A percentile compares a stretch with the other conserved stretches of the same genome.
phyloP scores from a whole-genome alignment of 129 eudicot genomes.

The Flaveria robusta region DNA sequence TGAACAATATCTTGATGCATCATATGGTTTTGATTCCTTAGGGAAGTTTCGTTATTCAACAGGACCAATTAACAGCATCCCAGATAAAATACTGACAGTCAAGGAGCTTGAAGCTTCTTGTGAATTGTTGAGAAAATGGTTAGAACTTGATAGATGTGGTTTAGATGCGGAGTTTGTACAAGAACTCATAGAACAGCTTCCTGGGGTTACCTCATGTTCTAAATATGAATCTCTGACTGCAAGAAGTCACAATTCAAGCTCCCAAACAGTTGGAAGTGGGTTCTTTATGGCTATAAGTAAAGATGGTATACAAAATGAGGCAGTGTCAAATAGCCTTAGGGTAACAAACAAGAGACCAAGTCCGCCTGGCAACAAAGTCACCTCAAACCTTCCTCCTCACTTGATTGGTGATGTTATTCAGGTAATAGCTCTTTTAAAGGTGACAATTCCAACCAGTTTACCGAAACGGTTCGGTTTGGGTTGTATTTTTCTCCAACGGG shows the following conservation, averaged over 20 bases:
- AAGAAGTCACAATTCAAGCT: slow-evolving; percentile 42
- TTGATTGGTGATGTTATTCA: slow-evolving; percentile 88
- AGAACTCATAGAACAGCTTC: slow-evolving; percentile 88
- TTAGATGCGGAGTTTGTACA: slow-evolving; percentile 81
- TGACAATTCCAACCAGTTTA: background rate
- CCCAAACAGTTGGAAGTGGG: slow-evolving; percentile 72
- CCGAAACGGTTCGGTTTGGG: background rate
- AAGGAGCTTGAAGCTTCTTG: slow-evolving; percentile 47
- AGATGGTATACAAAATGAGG: slow-evolving; percentile 37
- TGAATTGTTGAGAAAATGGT: slow-evolving; percentile 60
- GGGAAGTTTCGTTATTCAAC: slow-evolving; percentile 60
- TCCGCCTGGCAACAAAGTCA: slow-evolving; percentile 67
- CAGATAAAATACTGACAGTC: slow-evolving; percentile 38
- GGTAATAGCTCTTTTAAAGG: slow-evolving; percentile 45
- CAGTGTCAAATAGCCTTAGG: slow-evolving; percentile 36
- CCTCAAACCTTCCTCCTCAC: slow-evolving; percentile 65
- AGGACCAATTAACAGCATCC: slow-evolving; percentile 47
- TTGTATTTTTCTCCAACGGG: background rate
- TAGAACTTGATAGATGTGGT: slow-evolving; percentile 75
- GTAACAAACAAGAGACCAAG: slow-evolving; percentile 40
- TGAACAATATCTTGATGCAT: slow-evolving; percentile 27
- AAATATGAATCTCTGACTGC: slow-evolving; percentile 50
- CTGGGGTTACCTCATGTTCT: slow-evolving; percentile 56
- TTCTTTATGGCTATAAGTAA: slow-evolving; percentile 58
- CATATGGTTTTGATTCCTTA: slow-evolving; percentile 40